A percentile compares a stretch with the other conserved stretches of the same genome.
Conservation (phyloP, 768 basidiomycete genomes). For the Tylopilus vinaceipallidus region DNA sequence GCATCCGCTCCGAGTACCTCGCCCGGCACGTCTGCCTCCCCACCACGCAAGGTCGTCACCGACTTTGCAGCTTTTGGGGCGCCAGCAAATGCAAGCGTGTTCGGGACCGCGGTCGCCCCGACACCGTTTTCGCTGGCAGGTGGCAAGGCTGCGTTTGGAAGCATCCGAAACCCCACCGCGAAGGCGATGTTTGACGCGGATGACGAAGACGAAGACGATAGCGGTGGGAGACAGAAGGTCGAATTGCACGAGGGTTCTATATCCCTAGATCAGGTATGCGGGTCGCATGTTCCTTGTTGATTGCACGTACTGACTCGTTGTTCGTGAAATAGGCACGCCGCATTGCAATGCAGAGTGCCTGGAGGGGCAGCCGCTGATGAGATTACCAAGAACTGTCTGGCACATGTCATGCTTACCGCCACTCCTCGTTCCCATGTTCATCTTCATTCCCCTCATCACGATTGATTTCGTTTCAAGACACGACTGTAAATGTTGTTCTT, state of each 20-base stretch:
- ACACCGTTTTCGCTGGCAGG: slow-evolving; percentile 78
- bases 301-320: too few relatives aligned
- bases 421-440: not conserved
- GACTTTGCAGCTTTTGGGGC: slow-evolving; percentile 88
- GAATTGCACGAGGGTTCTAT: slow-evolving; percentile 83
- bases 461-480: slow-evolving; percentile 12
- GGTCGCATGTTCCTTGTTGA: not conserved
- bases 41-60: slow-evolving; percentile 83
- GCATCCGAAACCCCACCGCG: slow-evolving; percentile 48
- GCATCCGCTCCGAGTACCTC: slow-evolving; percentile 25
- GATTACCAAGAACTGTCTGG: slow-evolving; percentile 12
- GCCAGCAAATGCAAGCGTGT: slow-evolving; percentile 71
- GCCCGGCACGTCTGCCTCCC: slow-evolving; percentile 45
- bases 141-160: slow-evolving; percentile 82
- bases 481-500: slow-evolving; percentile 8
- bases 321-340: slow-evolving; percentile 58
- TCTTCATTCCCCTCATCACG: slow-evolving; percentile 8
- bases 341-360: slow-evolving; percentile 88
- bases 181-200: slow-evolving; percentile 47
- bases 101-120: slow-evolving; percentile 78
- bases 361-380: slow-evolving; percentile 68
- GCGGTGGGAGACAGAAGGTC: slow-evolving; percentile 65
- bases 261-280: slow-evolving; percentile 83
- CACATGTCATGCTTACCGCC: slow-evolving; percentile 1
- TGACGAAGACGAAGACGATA: slow-evolving; percentile 77